Percentiles rank a stretch among this genome's conserved stretches.
phyloP scores from a whole-genome alignment of 352 stramenopile species.

The Phytophthora uliginosa region DNA sequence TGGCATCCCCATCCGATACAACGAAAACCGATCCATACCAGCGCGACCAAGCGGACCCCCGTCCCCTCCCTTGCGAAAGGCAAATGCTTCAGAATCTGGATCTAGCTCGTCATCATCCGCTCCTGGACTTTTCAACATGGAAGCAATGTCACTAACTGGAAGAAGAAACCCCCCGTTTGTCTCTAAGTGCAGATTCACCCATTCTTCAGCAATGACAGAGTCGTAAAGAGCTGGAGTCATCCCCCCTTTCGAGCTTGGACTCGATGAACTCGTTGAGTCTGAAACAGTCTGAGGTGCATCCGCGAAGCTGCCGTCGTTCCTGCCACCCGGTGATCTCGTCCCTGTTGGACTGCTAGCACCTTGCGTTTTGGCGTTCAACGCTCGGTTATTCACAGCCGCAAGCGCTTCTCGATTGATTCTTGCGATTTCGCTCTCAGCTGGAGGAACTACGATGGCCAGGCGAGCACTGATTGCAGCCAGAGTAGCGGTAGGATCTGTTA shows the following conservation, averaged over 20 bases:
- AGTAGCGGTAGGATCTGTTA: constrained; percentile 47
- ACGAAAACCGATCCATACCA: constrained; percentile 75
- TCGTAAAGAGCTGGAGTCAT: constrained; percentile 60
- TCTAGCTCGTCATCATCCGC: constrained; percentile 45
- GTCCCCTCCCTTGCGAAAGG: constrained; percentile 53
- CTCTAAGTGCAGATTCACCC: constrained; percentile 84
- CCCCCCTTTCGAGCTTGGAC: constrained; percentile 30
- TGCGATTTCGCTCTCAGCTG: constrained; percentile 78
- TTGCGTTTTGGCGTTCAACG: constrained; percentile 30
- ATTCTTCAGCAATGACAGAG: constrained; percentile 81
- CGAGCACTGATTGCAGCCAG: constrained; percentile 75
- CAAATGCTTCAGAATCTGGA: constrained; percentile 49
- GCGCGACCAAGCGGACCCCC: constrained; percentile 60
- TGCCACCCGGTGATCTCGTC: constrained; percentile 7
- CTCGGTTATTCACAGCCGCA: constrained; percentile 23
- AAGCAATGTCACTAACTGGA: constrained; percentile 55
- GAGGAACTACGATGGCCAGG: constrained; percentile 56
- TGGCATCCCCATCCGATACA: constrained; percentile 82
- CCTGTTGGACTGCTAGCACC: constrained; percentile 10
- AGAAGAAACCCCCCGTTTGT: constrained; percentile 60
- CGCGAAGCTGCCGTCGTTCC: not conserved
- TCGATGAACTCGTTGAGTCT: constrained; percentile 11
- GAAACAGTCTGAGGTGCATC: constrained; percentile 2
- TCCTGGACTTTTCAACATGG: constrained; percentile 41
- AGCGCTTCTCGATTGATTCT: constrained; percentile 73